Evolutionary conservation across 2,329 filamentous ascomycete species (phyloP), one percentile per base, ranked within the genome.

Genomic region (Hypoxylon sp.): DNA sequence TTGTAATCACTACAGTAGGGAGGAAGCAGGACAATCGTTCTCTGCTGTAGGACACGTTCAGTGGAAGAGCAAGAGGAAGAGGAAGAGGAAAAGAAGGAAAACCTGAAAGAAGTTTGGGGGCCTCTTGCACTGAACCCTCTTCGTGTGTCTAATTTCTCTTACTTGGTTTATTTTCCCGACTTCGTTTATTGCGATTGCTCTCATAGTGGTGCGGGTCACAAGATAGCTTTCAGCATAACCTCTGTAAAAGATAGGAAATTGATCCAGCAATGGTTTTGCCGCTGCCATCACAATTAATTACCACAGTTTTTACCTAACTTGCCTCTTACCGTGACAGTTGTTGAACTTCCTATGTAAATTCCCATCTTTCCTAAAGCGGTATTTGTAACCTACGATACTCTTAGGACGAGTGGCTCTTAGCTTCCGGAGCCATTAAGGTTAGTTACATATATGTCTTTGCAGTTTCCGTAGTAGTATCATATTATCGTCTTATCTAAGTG

Each of bases 1-100:
- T 87, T 85, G 82, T 85, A 84, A 84, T 85, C 63, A 76, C 76
- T 76, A 74, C 71, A 76, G 78, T 75, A 74, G 53, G 78, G 74
- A 77, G 76, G 76, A 77, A 72, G 78, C 82, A 78, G 80, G 74
- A 76, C 77, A 76, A 76, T 74, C 75, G 74, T 72, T 65, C 71
- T 26, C 75, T 71, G 78, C 75, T 75, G 72, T 74, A 74, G 73
- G 76, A 71, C 64, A 70, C 50, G 59, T 62, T 64, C 68, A 69
- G 70, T 67, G 55, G 1, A 22, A 22, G 19, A 3, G 19, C 3
- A 22, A 22, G 19, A 3, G 19, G 35, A 67, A 58, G 39, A 54
- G 47, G 55, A 50, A 59, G 31, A 48, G 52, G 51, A 35, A 37
- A 46, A 31, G 48, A 48, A 17, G 37, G 17, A 44, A 35, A 29